phyloP scores from a whole-genome alignment of 164 flowering plant species.

The Piper betle region DNA sequence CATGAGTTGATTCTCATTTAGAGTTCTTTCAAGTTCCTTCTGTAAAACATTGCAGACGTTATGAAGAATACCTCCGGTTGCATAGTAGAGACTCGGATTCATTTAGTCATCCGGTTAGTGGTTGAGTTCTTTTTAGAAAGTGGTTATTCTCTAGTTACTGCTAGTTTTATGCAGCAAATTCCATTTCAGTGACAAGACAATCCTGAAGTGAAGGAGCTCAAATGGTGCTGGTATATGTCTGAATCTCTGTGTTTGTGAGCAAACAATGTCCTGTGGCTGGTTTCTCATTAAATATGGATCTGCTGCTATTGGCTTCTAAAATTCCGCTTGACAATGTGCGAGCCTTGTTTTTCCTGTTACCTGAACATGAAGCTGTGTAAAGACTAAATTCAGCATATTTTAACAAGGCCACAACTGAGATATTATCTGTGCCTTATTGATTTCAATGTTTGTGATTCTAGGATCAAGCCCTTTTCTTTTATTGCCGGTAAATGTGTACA shows the following conservation, averaged over 20 bases:
- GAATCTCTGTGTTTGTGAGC: not conserved
- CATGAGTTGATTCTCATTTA: not conserved
- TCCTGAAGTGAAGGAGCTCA: not conserved
- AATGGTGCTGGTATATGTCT: not conserved
- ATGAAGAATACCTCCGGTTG: conserved; percentile 74
- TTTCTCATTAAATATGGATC: not conserved
- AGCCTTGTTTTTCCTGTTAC: not conserved
- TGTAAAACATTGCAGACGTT: conserved; percentile 40
- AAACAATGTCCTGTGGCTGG: not conserved
- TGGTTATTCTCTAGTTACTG: not conserved
- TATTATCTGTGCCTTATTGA: not conserved
- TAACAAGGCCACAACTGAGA: not conserved
- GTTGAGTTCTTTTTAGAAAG: not conserved
- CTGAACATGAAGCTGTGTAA: not conserved
- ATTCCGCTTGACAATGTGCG: not conserved
- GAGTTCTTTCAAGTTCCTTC: not conserved
- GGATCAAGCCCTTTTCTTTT: not conserved
- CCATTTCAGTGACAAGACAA: not conserved
- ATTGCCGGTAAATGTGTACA: not conserved
- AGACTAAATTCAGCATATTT: not conserved
- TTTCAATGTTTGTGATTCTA: not conserved
- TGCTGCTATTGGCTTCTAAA: not conserved
- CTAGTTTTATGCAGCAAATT: not conserved
- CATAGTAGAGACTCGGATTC: conserved; percentile 35
- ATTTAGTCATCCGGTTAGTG: conserved; percentile 32